Percentiles rank a stretch among this genome's conserved stretches.
phyloP scores from a whole-genome alignment of 371 early-diverging fungal genomes.

The Circinella minor region DNA sequence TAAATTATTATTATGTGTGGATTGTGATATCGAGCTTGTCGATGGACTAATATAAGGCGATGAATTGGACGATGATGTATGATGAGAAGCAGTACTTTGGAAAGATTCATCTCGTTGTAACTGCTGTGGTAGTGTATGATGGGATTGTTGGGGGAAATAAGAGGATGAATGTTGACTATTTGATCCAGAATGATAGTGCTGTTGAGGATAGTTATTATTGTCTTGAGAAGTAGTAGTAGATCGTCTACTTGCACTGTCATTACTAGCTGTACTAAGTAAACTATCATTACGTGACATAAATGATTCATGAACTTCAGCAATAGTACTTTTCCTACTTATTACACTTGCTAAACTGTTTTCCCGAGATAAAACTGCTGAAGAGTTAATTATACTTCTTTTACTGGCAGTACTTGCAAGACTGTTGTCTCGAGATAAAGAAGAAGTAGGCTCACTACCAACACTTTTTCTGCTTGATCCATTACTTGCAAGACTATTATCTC shows the following conservation, averaged over 20 bases:
- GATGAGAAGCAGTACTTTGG: background rate
- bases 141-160: background rate
- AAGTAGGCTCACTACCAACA: background rate
- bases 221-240: background rate
- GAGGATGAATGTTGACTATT: conserved; percentile 4
- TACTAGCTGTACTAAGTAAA: background rate
- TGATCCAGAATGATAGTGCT: background rate
- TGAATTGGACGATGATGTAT: background rate
- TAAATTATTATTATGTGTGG: background rate
- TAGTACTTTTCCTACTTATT: no score
- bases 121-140: background rate
- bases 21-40: background rate
- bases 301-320: no score
- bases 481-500: background rate
- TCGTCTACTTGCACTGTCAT: background rate
- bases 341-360: background rate
- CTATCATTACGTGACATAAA: background rate
- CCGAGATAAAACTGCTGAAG: background rate
- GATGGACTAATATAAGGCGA: conserved; percentile 8
- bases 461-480: background rate
- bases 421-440: background rate
- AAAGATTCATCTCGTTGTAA: background rate
- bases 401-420: background rate
- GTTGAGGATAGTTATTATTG: background rate
- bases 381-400: background rate